These are phyloP conservation scores for Penicillium concentricum DNA, from an alignment of 2,329 filamentous ascomycete genomes.

Conservation along the genomic window DNA sequence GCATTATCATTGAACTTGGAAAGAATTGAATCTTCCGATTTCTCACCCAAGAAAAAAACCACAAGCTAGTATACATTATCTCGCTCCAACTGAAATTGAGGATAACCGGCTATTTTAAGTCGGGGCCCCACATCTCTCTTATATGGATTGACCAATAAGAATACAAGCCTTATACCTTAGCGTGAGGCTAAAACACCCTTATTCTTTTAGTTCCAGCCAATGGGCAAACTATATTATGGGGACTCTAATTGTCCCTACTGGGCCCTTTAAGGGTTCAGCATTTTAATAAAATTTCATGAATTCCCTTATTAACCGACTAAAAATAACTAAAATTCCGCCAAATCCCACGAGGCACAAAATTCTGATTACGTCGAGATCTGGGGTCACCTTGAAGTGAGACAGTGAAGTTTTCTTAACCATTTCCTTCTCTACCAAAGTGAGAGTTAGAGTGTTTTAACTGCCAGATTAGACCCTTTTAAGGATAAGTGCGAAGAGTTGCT, in stretches of 20 bases:
- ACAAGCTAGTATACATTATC: not conserved
- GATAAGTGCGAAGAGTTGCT: not conserved
- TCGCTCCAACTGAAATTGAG: not conserved
- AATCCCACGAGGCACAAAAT: not conserved
- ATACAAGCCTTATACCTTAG: not conserved
- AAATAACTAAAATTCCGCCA: not conserved
- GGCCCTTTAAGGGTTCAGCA: not conserved
- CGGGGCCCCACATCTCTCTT: not conserved
- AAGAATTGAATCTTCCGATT: not conserved
- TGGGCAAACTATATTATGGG: not conserved
- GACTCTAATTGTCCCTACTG: not conserved
- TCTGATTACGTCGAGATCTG: not conserved
- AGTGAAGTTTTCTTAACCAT: not conserved
- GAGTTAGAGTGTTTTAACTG: not conserved
- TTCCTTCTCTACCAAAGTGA: not conserved
- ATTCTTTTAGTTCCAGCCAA: not conserved
- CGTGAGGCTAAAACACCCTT: conserved; percentile 3
- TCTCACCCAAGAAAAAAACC: not conserved
- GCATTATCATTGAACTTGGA: not conserved
- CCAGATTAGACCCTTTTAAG: not conserved
- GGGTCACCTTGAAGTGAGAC: conserved; percentile 1
- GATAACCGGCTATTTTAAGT: conserved; percentile 3
- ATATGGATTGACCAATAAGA: not conserved
- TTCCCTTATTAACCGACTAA: not conserved
- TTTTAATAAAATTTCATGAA: not conserved